phyloP scores from a whole-genome alignment of 352 stramenopile species.

The Pythium guiyangense region DNA sequence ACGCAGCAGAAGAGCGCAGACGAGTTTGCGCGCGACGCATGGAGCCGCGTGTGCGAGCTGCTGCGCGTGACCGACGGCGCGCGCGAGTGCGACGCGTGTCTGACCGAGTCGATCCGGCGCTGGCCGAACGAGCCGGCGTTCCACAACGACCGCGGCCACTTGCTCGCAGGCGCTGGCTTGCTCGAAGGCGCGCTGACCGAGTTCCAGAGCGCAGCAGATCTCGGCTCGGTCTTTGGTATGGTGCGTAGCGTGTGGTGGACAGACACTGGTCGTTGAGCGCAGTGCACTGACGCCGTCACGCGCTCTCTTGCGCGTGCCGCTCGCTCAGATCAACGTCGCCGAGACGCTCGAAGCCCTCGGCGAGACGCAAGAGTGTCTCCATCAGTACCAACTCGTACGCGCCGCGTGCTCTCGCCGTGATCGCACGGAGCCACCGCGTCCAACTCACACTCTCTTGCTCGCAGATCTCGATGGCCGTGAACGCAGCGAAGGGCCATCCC shows the following conservation, averaged over 20 bases:
- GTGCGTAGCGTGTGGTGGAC: constrained; percentile 21
- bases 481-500: constrained; percentile 16
- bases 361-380: constrained; percentile 45
- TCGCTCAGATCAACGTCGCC: constrained; percentile 38
- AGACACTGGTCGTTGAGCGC: no score
- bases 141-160: constrained; percentile 52
- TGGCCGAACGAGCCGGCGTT: constrained; percentile 57
- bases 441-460: constrained; percentile 1
- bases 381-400: constrained; percentile 44
- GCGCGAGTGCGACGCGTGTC: constrained; percentile 44
- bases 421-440: background rate
- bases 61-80: constrained; percentile 41
- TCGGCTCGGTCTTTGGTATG: constrained; percentile 42
- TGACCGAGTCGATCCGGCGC: constrained; percentile 35
- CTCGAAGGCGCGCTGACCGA: constrained; percentile 56
- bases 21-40: constrained; percentile 26
- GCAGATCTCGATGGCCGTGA: background rate
- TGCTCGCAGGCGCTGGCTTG: constrained; percentile 42
- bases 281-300: background rate
- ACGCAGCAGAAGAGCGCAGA: constrained; percentile 4
- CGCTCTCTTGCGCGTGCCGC: background rate
- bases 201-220: constrained; percentile 36
- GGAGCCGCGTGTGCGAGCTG: constrained; percentile 47
- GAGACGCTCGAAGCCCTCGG: constrained; percentile 57
- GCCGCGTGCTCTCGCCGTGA: background rate